phyloP scores from a whole-genome alignment of 177 flowering plant genomes.

The Vitis hybrid region DNA sequence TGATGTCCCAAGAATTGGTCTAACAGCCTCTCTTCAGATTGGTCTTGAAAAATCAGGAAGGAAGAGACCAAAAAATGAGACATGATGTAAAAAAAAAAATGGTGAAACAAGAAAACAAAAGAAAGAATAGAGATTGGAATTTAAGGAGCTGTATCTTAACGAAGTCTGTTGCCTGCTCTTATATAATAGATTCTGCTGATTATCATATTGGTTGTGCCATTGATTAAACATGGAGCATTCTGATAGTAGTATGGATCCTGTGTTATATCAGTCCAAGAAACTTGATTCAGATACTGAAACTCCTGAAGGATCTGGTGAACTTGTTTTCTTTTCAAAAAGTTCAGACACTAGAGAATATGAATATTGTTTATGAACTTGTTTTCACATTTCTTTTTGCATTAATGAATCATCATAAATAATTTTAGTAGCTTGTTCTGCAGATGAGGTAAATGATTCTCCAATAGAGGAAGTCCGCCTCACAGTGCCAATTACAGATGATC shows the following conservation, averaged over 20 bases:
- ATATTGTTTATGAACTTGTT: not conserved
- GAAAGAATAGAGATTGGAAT: no score
- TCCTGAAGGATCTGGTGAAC: conserved; percentile 1
- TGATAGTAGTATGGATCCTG: not conserved
- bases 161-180: no score
- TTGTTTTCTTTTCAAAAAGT: not conserved
- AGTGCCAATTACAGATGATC: conserved; percentile 34
- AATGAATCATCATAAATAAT: no score
- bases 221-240: not conserved
- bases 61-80: no score
- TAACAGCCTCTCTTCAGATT: no score
- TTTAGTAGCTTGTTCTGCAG: conserved; percentile 14
- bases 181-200: no score
- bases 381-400: accelerated
- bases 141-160: no score
- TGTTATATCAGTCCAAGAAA: not conserved
- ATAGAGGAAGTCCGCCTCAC: conserved; percentile 38
- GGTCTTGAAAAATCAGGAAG: no score
- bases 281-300: not conserved
- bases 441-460: conserved; percentile 32
- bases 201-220: no score
- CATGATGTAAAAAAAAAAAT: no score
- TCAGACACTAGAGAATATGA: not conserved
- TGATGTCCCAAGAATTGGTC: no score
- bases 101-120: no score